phyloP scores from a whole-genome alignment of 1,284 basidiomycete genomes.

The Coniferiporia weirii region DNA sequence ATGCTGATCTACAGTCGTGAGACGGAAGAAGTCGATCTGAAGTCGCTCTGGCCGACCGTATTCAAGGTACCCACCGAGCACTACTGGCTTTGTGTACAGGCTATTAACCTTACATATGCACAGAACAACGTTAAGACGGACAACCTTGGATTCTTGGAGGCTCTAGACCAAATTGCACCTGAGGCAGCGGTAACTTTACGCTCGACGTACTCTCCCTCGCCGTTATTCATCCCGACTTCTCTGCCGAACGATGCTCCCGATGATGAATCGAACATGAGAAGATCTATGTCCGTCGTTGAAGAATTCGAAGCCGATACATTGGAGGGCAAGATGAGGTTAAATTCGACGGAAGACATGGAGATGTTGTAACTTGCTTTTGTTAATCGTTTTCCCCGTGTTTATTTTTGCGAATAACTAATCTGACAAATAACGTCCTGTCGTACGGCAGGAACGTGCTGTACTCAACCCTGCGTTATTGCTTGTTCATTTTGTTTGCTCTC shows the following conservation, averaged over 20 bases:
- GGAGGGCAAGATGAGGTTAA: not conserved
- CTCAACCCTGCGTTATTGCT: too few species aligned
- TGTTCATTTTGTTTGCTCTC: too few species aligned
- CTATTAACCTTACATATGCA: not conserved
- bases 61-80: slow-evolving; percentile 3
- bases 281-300: too few species aligned
- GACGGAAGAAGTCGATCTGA: slow-evolving; percentile 11
- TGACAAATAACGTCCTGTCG: too few species aligned
- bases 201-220: not conserved
- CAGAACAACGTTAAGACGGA: slow-evolving; percentile 9
- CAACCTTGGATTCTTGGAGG: not conserved
- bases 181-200: slow-evolving; percentile 7
- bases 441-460: too few species aligned
- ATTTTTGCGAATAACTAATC: too few species aligned
- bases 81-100: not conserved
- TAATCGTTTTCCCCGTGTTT: too few species aligned
- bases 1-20: slow-evolving; percentile 64
- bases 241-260: not conserved
- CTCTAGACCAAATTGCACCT: not conserved
- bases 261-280: not conserved
- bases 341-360: not conserved
- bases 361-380: not conserved
- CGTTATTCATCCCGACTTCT: not conserved
- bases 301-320: too few species aligned
- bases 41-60: slow-evolving; percentile 9